Conservation (phyloP, 192 early-diverging fungal species). For the Coemansia sp. region DNA sequence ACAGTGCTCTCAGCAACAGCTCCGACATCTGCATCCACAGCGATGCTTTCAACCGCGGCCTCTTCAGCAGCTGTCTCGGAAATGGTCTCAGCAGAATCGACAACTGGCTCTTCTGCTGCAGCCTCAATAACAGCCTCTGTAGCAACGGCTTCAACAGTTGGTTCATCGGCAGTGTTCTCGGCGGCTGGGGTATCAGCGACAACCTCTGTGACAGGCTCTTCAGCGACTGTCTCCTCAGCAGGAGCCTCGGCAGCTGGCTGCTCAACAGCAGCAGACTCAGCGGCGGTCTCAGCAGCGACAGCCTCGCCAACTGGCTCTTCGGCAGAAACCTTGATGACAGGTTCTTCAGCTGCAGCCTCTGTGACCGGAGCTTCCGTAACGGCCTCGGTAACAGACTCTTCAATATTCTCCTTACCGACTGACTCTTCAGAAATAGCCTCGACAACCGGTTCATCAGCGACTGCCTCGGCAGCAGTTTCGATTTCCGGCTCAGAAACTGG, state of each 20-base stretch:
- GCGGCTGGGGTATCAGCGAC: no score
- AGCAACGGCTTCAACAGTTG: neutral
- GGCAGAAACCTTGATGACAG: neutral
- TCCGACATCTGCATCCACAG: neutral
- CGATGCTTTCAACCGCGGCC: neutral
- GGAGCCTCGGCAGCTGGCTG: neutral
- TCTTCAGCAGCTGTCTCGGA: neutral
- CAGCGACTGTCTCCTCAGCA: neutral
- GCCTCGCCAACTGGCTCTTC: neutral
- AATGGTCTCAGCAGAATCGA: neutral
- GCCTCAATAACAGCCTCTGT: neutral
- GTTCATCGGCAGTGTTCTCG: no score
- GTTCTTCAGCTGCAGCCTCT: neutral
- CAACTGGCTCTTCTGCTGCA: neutral
- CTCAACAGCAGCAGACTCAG: neutral
- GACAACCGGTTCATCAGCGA: neutral
- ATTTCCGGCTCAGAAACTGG: neutral
- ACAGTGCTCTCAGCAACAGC: neutral
- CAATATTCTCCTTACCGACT: neutral
- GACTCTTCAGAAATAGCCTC: neutral
- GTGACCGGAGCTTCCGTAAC: neutral
- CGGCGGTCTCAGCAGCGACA: no score
- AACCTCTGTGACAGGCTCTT: neutral
- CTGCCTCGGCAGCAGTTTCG: neutral
- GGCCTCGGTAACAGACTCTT: constrained; percentile 11